Evolutionary conservation across 2,329 filamentous ascomycete species (phyloP), one percentile per base, ranked within the genome.

Genomic region (Colletotrichum euphorbiae): DNA sequence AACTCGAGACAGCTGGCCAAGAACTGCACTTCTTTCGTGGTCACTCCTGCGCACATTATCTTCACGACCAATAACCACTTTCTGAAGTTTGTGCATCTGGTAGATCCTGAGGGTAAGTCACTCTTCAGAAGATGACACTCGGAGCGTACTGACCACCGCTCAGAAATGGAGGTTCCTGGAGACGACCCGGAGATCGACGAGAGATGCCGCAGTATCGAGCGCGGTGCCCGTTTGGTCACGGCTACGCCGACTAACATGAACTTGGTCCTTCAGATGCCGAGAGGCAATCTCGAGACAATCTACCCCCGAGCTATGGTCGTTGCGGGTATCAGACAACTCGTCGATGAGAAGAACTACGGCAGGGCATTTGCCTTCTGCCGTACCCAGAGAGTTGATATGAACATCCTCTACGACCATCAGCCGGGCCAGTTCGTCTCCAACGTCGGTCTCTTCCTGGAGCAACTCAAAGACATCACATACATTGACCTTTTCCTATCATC

Each of bases 321-420:
- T 55, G 93, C 94, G 2, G 94, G 94, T 28, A 97, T 99, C 63
- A 89, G 96, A 54, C 87, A 88, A 56, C 89, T 92, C 58, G 93
- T 99, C 58, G 91, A 94, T 61, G 83, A 87, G 36, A 92, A 92
- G 77, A 89, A 96, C 73, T 99, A 98, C 75, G 88, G 87, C 55
- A 89, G 88, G 58, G 96, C 96, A 0, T 99, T 98, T 76, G 83
- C 92, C 21, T 91, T 93, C 70, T 98, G 96, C 77, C 90, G 96
- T 57, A 95, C 90, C 21, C 97, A 99, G 77, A 89, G 97, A 72
- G 96, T 99, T 1, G 96, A 99, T 75, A 94, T 98, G 91, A 99
- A 99, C 75, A 95, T 99, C 69, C 83, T 99, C 2, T 95, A 97
- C 75, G 96, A 99, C 75, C 93, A 98, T 79, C 89, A 90, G n/a